Evolutionary conservation across 305 asterid genomes (phyloP), one percentile per base, ranked within the genome.

Genomic region (Lippia alba): DNA sequence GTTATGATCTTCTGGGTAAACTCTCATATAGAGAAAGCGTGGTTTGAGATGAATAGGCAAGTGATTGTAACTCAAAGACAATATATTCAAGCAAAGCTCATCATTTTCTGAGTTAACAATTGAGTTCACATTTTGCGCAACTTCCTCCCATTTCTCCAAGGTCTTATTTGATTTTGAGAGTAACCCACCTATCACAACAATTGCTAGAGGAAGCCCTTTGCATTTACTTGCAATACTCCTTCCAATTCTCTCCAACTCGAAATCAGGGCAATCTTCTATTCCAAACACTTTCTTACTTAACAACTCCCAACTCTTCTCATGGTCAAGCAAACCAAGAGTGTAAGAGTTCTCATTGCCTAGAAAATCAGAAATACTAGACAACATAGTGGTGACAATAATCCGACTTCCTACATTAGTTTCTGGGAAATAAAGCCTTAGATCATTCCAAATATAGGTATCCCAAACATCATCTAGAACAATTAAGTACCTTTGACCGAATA

Each of bases 381-480:
- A 34, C 40, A 3, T 34, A 34, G 40, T 34, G 3, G 40, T 34
- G 40, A 34, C 40, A 34, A 34, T 34, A 34, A 34, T 34, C 6
- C 40, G 40, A 34, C 40, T 34, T 34, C 40, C 40, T 34, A 2
- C 6, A 2, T 34, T 3, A 34, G 3, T 34, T 2, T 34, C 40
- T 34, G 40, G 40, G 6, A 34, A 74, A 3, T 40, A 53, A n/a
- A 48, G 4, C 19, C 6, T 34, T 34, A 34, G 40, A 18, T 45
- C 66, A n/a, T 75, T 53, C 75, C 67, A 75, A 19, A 19, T 61
- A 3, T 2, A 11, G 40, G 71, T 41, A 2, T 15, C 41, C 79
- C 79, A 75, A 8, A 75, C 45, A 36, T 69, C 75, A 75, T 75
- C 71, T 56, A 63, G 41, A 10, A 74, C 70, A 15, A 74, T 62